A percentile compares a stretch with the other conserved stretches of the same genome.
Evolutionary conservation across 306 rosid species (phyloP).

Genomic region (Casuarina cunninghamiana): DNA sequence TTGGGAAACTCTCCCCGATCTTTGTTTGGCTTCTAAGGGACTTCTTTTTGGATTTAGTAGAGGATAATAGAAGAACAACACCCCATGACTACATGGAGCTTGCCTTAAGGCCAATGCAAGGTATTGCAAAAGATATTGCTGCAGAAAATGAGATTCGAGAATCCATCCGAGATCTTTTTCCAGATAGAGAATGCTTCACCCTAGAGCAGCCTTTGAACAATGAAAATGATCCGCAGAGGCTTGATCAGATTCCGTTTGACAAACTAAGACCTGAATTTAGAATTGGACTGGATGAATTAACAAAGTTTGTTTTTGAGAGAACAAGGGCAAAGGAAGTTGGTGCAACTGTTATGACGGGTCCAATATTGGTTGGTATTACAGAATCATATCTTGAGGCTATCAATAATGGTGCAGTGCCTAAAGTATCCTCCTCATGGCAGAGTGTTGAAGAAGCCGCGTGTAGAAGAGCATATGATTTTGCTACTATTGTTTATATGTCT

Average conservation of each 20-base stretch:
- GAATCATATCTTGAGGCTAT: slow-evolving; percentile 89
- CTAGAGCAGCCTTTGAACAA: slow-evolving; percentile 89
- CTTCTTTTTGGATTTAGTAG: slow-evolving; percentile 78
- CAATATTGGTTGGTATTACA: slow-evolving; percentile 78
- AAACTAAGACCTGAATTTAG: slow-evolving; percentile 88
- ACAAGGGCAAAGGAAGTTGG: slow-evolving; percentile 97
- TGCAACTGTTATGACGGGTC: slow-evolving; percentile 94
- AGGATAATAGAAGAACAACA: slow-evolving; percentile 82
- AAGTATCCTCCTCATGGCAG: slow-evolving; percentile 97
- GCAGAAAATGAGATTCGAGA: slow-evolving; percentile 96
- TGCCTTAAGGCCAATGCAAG: slow-evolving; percentile 82
- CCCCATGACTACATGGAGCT: slow-evolving; percentile 92
- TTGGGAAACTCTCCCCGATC: slow-evolving; percentile 92
- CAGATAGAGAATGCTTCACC: slow-evolving; percentile 93
- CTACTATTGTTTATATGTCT: slow-evolving; percentile 73
- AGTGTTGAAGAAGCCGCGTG: slow-evolving; percentile 97
- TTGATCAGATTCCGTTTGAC: slow-evolving; percentile 78
- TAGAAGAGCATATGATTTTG: slow-evolving; percentile 78
- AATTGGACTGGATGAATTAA: slow-evolving; percentile 76
- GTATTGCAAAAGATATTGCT: slow-evolving; percentile 65
- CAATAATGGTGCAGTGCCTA: slow-evolving; percentile 95
- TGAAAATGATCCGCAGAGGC: slow-evolving; percentile 81
- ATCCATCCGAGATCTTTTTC: slow-evolving; percentile 88
- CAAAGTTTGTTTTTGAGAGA: slow-evolving; percentile 86
- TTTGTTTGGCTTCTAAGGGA: slow-evolving; percentile 97